Percentiles rank a stretch among this genome's conserved stretches.
phyloP scores from a whole-genome alignment of 192 early-diverging fungal genomes.

The Dissophora globulifera region DNA sequence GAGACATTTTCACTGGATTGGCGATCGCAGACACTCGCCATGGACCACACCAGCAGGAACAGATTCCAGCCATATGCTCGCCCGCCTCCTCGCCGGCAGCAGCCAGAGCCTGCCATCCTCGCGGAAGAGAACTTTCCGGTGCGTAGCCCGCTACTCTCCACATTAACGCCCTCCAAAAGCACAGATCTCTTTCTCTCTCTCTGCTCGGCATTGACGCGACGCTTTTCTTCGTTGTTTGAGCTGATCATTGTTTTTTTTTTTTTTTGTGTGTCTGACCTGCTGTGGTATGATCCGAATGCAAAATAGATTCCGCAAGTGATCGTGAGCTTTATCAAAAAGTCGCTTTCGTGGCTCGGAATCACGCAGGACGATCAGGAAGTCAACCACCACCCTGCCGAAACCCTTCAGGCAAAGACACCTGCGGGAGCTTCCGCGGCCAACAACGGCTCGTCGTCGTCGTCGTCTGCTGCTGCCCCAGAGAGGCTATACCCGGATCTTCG shows the following conservation, averaged over 20 bases:
- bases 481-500: constrained; percentile 25
- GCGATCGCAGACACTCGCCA: background rate
- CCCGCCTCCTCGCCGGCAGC: background rate
- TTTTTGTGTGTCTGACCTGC: no score
- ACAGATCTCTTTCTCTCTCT: background rate
- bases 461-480: background rate
- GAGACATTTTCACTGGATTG: background rate
- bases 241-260: no score
- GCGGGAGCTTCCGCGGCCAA: background rate
- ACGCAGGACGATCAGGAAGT: constrained; percentile 15
- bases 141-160: no score
- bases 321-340: constrained; percentile 21
- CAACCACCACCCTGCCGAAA: no score
- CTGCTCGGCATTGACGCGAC: no score
- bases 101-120: background rate
- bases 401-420: no score
- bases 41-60: constrained; percentile 8
- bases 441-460: background rate
- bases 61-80: constrained; percentile 26
- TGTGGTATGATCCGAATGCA: no score
- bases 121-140: no score
- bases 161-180: background rate
- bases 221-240: no score
- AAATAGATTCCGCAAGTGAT: constrained; percentile 24
- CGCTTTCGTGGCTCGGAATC: constrained; percentile 28